Percentiles rank a stretch among this genome's conserved stretches.
These are phyloP conservation scores for Epichloe festucae DNA, from an alignment of 2,329 filamentous ascomycete genomes.

Conservation along the genomic window DNA sequence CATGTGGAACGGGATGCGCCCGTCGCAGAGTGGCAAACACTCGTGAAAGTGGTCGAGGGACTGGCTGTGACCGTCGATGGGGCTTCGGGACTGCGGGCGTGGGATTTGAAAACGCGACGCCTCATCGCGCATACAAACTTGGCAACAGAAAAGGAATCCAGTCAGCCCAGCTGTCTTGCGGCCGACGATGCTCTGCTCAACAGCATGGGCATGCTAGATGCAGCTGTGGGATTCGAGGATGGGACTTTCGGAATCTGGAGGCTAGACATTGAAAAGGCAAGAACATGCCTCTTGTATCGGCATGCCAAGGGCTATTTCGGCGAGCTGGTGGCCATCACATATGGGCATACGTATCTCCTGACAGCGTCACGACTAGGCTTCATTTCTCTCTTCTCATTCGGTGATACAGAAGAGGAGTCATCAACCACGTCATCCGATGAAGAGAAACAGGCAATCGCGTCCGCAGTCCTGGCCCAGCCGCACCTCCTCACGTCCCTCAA, in stretches of 20 bases:
- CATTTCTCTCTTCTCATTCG: conserved; percentile 64
- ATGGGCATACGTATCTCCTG: conserved; percentile 61
- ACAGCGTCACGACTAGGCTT: conserved; percentile 64
- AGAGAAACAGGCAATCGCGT: background rate
- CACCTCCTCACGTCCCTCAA: conserved; percentile 61
- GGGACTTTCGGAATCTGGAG: conserved; percentile 61
- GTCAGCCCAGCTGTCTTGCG: conserved; percentile 48
- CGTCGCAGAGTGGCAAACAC: conserved; percentile 35
- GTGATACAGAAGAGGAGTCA: conserved; percentile 9
- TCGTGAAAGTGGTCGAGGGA: conserved; percentile 68
- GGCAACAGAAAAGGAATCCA: conserved; percentile 9
- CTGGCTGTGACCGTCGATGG: conserved; percentile 66
- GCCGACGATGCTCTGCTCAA: conserved; percentile 42
- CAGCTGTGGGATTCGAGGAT: conserved; percentile 58
- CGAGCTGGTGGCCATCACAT: conserved; percentile 56
- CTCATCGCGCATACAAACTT: conserved; percentile 41
- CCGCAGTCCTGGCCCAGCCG: conserved; percentile 12
- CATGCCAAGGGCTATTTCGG: conserved; percentile 52
- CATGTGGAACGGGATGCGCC: conserved; percentile 18
- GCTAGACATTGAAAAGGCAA: conserved; percentile 32
- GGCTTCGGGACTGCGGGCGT: conserved; percentile 59
- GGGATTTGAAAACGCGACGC: conserved; percentile 54
- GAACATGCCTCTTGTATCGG: conserved; percentile 38
- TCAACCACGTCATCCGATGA: background rate
- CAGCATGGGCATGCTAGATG: conserved; percentile 34